Conservation (phyloP, 2,329 filamentous ascomycete species). For the Aureobasidium sp. region DNA sequence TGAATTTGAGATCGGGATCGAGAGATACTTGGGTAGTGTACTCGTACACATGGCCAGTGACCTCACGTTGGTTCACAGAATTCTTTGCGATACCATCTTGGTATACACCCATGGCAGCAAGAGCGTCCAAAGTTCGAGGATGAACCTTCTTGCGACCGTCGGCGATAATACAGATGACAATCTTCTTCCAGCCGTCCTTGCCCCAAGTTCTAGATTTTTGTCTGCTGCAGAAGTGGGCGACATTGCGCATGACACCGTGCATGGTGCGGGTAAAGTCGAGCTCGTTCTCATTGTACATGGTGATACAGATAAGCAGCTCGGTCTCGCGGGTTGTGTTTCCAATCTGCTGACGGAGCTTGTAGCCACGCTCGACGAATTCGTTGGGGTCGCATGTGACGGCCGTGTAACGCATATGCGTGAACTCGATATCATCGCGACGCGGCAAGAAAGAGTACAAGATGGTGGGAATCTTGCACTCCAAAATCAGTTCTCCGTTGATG, state of each 20-base stretch:
- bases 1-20: slow-evolving; percentile 93
- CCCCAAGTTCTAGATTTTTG: slow-evolving; percentile 94
- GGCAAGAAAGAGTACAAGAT: slow-evolving; percentile 97
- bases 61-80: slow-evolving; percentile 88
- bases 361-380: slow-evolving; percentile 80
- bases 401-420: slow-evolving; percentile 98
- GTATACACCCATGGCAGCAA: slow-evolving; percentile 96
- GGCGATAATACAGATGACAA: slow-evolving; percentile 93
- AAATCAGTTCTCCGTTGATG: slow-evolving; percentile 93
- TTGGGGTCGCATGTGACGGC: slow-evolving; percentile 97
- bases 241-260: slow-evolving; percentile 98
- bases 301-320: slow-evolving; percentile 91
- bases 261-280: slow-evolving; percentile 95
- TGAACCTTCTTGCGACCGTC: slow-evolving; percentile 93
- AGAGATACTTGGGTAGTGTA: slow-evolving; percentile 98
- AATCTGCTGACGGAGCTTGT: slow-evolving; percentile 87
- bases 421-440: slow-evolving; percentile 84
- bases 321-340: slow-evolving; percentile 69
- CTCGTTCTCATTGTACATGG: slow-evolving; percentile 99
- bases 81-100: slow-evolving; percentile 99
- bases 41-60: slow-evolving; percentile 95
- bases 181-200: slow-evolving; percentile 96
- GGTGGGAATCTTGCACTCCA: slow-evolving; percentile 98
- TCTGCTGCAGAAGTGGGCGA: slow-evolving; percentile 89
- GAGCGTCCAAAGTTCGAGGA: slow-evolving; percentile 81